These are phyloP conservation scores for Cladorrhinum sp. DNA, from an alignment of 2,329 filamentous ascomycete species.

Conservation along the genomic window DNA sequence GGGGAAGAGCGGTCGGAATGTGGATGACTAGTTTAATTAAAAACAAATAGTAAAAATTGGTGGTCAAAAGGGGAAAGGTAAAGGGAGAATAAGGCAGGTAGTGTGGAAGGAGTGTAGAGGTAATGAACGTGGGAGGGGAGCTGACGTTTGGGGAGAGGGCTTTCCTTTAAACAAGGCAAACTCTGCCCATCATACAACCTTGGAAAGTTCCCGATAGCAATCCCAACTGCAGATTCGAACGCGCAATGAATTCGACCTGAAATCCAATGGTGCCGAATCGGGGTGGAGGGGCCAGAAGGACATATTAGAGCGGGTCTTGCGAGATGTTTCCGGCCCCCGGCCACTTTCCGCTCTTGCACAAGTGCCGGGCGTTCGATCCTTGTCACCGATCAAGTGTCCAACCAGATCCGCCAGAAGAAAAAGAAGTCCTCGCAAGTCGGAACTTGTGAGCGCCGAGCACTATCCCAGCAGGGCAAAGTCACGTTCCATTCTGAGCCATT, in stretches of 20 bases:
- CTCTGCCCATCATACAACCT: neutral
- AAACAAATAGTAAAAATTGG: neutral
- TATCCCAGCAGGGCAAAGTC: neutral
- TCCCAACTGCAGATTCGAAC: neutral
- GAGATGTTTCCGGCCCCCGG: neutral
- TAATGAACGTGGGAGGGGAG: neutral
- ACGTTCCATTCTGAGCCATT: neutral
- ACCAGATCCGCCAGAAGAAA: neutral
- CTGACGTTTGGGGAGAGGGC: neutral
- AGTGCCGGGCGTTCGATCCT: neutral
- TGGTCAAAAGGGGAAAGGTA: neutral
- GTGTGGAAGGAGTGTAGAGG: neutral
- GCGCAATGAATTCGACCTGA: neutral
- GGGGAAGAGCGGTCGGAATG: neutral
- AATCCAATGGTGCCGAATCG: neutral
- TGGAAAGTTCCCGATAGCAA: neutral
- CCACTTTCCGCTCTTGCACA: neutral
- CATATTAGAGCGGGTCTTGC: neutral
- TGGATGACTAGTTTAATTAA: neutral
- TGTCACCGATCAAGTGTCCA: neutral
- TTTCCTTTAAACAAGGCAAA: neutral
- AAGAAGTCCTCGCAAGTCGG: neutral
- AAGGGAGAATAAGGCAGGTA: neutral
- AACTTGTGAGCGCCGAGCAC: neutral
- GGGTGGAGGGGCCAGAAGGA: neutral